Base-by-base conservation (phyloP, 139 green algal genomes). In the Ettlia oleoabundans region DNA sequence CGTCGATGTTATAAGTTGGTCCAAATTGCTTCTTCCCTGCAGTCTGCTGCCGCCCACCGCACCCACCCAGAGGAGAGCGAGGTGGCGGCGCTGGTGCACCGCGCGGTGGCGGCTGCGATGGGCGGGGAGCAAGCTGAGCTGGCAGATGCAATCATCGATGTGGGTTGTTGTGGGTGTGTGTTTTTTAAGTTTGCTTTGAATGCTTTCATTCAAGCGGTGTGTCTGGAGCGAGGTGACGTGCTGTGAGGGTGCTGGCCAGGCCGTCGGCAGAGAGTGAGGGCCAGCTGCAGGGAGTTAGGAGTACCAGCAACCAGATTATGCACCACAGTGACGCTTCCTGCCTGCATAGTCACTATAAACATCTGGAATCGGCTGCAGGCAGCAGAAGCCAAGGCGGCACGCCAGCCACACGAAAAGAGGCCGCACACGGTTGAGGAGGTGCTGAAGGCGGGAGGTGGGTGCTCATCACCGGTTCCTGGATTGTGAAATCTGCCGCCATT, bases 41-140 rank as follows among this genome's bases (percentile, higher is more conserved):
- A 78, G 70, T 78, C 70, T 43, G 70, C 70, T 19, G 70, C 70
- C 43, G 70, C 70, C 18, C 70, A 78, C 70, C 70, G 70, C n/a
- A 41, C 53, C 43, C 70, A 78, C 47, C 70, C 70, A 24, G 70
- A 78, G 30, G 70, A 63, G 30, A 65, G 43, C 70, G 70, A 78
- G 70, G 70, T 78, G 43, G 43, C 70, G 0, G 70, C 47, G 30
- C 70, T 78, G 43, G 70, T 78, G 70, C 43, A 33, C 42, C 70
- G 70, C 42, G 43, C 43, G 1, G 70, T 78, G 32, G 70, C 70
- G 15, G 70, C 70, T 33, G 70, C 41, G 70, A 10, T 62, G 30
- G 70, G 70, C 43, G 70, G 70, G 7, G 40, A n/a, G 1, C 18
- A 64, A 2, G 70, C 70, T 1, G 70, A 78, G 18, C 38, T 62